Base-by-base conservation (phyloP, 352 stramenopile species). In the Globisporangium sylvaticum region DNA sequence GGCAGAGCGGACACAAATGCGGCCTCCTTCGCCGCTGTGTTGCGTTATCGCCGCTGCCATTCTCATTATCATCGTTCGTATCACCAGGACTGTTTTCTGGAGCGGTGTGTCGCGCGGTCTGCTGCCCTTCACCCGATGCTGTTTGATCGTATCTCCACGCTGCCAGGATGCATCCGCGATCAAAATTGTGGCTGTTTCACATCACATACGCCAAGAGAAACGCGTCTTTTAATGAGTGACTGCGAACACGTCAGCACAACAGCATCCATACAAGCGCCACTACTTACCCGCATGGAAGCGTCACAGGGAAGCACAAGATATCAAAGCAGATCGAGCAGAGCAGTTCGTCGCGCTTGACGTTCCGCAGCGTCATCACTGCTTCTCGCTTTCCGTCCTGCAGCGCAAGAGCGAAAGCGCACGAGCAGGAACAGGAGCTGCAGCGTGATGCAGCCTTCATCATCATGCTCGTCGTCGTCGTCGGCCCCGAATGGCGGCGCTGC, bases 301-400 rank as follows among this genome's bases (percentile, higher is more conserved):
- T 91, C 37, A 91, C 82, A 10, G 85, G 85, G 59, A 89, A 93
- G 67, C 78, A 77, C 20, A 93, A 67, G 29, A 91, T 77, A 60
- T 93, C 85, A 63, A 90, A 89, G 81, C 85, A 93, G 56, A 93
- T 93, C 22, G 83, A 80, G 64, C 85, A 93, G 15, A 78, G 70
- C 56, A 92, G 65, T 46, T 88, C 75, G 20, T 90, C 79, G 10
- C 70, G 71, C 4, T 64, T 53, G 9, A 91, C 64, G 32, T 27
- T 34, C 37, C 25, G 37, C 22, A 63, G 12, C 15, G 58, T 25
- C 34, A 50, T 39, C 18, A 7, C 29, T 1, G 14, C 14, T 37
- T 31, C 10, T 34, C n/a, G 57, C 34, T 25, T 42, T 18, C 27
- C 29, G 27, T 42, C 29, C 29, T 63, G 42, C 24, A 37, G 6